These are phyloP conservation scores for Pseudogymnoascus sp. DNA, from an alignment of 2,329 filamentous ascomycete genomes.

Conservation along the genomic window DNA sequence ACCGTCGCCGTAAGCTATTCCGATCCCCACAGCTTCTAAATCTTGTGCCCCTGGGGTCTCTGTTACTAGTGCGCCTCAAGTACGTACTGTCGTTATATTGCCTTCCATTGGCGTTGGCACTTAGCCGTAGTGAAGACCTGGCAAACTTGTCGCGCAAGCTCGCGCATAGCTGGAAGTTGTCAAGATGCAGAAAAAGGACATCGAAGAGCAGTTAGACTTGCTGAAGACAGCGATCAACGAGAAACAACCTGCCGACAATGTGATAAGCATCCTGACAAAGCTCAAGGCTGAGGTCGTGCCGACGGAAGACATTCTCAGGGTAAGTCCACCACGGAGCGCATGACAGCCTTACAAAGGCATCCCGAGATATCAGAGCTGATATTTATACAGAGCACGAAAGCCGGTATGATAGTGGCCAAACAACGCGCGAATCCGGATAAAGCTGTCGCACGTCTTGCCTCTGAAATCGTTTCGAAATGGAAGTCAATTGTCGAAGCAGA, in stretches of 20 bases:
- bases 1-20: not conserved
- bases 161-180: not conserved
- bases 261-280: constrained; percentile 67
- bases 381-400: constrained; percentile 61
- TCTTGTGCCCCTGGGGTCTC: not conserved
- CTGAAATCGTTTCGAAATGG: constrained; percentile 83
- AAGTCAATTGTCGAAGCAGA: constrained; percentile 66
- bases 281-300: constrained; percentile 74
- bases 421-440: constrained; percentile 69
- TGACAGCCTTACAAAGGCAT: constrained; percentile 11
- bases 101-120: not conserved
- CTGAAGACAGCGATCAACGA: constrained; percentile 70
- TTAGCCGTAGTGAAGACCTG: not conserved
- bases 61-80: not conserved
- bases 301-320: constrained; percentile 82
- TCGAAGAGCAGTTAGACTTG: constrained; percentile 67
- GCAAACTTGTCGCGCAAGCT: not conserved
- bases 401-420: constrained; percentile 83
- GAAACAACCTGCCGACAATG: constrained; percentile 64
- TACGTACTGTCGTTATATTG: not conserved
- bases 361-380: not conserved
- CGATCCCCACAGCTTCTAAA: not conserved
- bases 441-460: constrained; percentile 68
- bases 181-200: constrained; percentile 72
- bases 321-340: constrained; percentile 34